phyloP scores from a whole-genome alignment of 2,329 filamentous ascomycete species.

The Stenocarpella maydis region DNA sequence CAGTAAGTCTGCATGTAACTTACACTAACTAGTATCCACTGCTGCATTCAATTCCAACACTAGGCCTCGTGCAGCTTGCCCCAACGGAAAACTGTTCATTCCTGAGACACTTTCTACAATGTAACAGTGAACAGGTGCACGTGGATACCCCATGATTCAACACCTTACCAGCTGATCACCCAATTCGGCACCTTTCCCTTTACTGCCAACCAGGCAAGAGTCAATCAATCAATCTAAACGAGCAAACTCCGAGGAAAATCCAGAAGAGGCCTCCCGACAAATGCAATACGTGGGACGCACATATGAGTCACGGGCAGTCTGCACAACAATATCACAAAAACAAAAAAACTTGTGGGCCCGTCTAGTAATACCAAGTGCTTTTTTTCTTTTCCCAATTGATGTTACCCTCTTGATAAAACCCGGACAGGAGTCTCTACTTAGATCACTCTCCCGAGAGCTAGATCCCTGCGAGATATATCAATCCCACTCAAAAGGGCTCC shows the following conservation, averaged over 20 bases:
- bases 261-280: background rate
- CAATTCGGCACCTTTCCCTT: background rate
- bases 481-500: background rate
- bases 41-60: background rate
- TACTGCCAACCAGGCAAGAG: background rate
- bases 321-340: background rate
- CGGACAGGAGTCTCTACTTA: background rate
- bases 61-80: background rate
- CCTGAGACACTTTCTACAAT: no score
- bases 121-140: background rate
- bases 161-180: background rate
- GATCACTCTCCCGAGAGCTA: background rate
- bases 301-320: background rate
- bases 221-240: no score
- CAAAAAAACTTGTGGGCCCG: background rate
- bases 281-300: background rate
- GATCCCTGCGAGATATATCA: constrained; percentile 2
- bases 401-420: background rate
- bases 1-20: background rate
- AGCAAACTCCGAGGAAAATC: background rate
- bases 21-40: background rate
- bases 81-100: no score
- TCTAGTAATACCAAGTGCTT: background rate
- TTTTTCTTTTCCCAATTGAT: background rate
- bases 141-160: background rate